A percentile compares a stretch with the other conserved stretches of the same genome.
Conservation (phyloP, 1,284 basidiomycete genomes). For the Caloboletus firmus region DNA sequence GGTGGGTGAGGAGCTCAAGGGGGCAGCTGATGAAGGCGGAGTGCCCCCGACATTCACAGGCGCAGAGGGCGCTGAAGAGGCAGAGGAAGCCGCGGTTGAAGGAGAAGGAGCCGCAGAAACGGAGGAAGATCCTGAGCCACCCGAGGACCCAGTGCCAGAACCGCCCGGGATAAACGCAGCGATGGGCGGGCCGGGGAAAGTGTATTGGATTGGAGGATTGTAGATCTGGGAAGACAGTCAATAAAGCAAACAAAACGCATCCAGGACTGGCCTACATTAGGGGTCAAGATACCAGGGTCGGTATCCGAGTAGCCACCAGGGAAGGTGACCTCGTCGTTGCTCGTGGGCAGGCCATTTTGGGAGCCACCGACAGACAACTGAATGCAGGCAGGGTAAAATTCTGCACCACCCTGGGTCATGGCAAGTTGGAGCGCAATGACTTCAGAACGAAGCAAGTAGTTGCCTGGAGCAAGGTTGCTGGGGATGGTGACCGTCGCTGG, state of each 20-base stretch:
- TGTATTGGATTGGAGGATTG: constrained; percentile 32
- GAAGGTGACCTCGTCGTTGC: constrained; percentile 52
- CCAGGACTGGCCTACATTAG: constrained; percentile 35
- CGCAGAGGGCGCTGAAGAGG: constrained; percentile 3
- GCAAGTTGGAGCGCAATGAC: constrained; percentile 69
- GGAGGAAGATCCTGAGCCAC: constrained; percentile 13
- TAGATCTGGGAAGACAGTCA: constrained; percentile 34
- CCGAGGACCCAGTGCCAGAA: constrained; percentile 11
- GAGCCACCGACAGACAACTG: constrained; percentile 59
- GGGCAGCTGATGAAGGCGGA: constrained; percentile 1
- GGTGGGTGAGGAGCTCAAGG: constrained; percentile 3
- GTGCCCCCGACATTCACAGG: constrained; percentile 1
- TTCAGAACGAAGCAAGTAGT: constrained; percentile 72
- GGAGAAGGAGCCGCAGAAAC: not conserved
- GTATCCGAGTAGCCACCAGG: constrained; percentile 64
- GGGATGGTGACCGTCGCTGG: constrained; percentile 54
- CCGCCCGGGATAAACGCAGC: constrained; percentile 17
- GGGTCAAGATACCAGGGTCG: constrained; percentile 59
- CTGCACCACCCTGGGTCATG: constrained; percentile 51
- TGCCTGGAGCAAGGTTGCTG: constrained; percentile 52
- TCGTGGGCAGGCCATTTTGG: constrained; percentile 44
- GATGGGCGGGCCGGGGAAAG: constrained; percentile 42
- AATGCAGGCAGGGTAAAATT: constrained; percentile 70
- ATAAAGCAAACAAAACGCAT: not conserved
- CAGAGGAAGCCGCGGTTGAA: not conserved